Evolutionary conservation across 2,329 filamentous ascomycete species (phyloP).

Genomic region (Botrytis squamosa): DNA sequence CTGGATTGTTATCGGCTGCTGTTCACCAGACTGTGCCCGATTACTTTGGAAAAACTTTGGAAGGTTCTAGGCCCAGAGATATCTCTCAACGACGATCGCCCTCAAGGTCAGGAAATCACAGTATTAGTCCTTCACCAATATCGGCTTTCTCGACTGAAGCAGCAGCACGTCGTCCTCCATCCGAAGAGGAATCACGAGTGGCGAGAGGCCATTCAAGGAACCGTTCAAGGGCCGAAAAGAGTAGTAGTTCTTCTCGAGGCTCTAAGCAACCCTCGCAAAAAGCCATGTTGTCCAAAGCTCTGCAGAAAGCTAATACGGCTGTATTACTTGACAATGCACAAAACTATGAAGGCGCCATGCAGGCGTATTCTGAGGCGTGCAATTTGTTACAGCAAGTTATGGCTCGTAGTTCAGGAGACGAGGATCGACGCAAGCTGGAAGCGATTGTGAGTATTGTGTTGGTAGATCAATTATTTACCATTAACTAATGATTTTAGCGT

Average conservation of each 20-base stretch:
- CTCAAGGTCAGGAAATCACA: slow-evolving; percentile 29
- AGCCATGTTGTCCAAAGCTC: slow-evolving; percentile 90
- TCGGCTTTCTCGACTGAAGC: slow-evolving; percentile 23
- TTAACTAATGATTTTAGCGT: slow-evolving; percentile 52
- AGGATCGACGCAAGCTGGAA: slow-evolving; percentile 87
- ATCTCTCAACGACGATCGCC: slow-evolving; percentile 31
- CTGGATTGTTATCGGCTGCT: slow-evolving; percentile 38
- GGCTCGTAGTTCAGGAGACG: slow-evolving; percentile 75
- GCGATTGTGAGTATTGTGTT: slow-evolving; percentile 72
- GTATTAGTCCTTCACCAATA: slow-evolving; percentile 28
- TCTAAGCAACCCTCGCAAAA: slow-evolving; percentile 71
- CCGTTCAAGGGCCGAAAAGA: slow-evolving; percentile 48
- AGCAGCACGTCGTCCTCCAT: slow-evolving; percentile 17
- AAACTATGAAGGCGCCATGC: slow-evolving; percentile 87
- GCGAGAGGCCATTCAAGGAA: slow-evolving; percentile 45
- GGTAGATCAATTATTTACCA: not conserved
- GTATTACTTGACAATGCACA: slow-evolving; percentile 95
- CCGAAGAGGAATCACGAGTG: slow-evolving; percentile 24
- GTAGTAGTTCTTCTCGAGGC: slow-evolving; percentile 42
- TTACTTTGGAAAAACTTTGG: slow-evolving; percentile 37
- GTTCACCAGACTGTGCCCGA: slow-evolving; percentile 36
- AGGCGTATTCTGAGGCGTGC: slow-evolving; percentile 90
- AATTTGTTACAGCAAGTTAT: slow-evolving; percentile 85
- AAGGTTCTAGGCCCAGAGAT: slow-evolving; percentile 32
- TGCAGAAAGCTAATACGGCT: slow-evolving; percentile 94